These are phyloP conservation scores for Neoboletus brunneissimus DNA, from an alignment of 768 basidiomycete species.

Conservation along the genomic window DNA sequence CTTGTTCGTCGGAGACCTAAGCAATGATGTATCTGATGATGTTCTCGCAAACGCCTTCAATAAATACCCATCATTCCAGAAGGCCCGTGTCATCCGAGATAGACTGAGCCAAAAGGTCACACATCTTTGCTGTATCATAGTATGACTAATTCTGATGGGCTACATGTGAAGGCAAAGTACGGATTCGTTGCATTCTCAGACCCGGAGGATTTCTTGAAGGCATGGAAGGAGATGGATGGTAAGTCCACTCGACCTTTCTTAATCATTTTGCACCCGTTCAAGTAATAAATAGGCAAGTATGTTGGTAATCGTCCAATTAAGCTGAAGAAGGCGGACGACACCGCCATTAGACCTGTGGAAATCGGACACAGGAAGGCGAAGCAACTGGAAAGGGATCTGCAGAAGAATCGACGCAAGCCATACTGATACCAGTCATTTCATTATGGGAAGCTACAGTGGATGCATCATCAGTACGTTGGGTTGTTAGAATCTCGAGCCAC, in stretches of 20 bases:
- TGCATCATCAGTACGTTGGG: slow-evolving; percentile 29
- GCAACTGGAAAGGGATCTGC: slow-evolving; percentile 84
- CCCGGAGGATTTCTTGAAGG: slow-evolving; percentile 96
- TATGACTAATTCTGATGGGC: slow-evolving; percentile 2
- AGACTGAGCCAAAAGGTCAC: slow-evolving; percentile 86
- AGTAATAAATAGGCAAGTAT: slow-evolving; percentile 72
- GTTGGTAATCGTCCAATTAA: slow-evolving; percentile 97
- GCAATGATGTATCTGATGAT: slow-evolving; percentile 97
- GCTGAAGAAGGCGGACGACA: slow-evolving; percentile 89
- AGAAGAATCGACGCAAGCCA: slow-evolving; percentile 86
- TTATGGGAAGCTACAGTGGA: neutral
- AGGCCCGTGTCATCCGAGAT: slow-evolving; percentile 94
- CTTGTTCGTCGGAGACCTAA: slow-evolving; percentile 94
- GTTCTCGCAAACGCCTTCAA: slow-evolving; percentile 90
- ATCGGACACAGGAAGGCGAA: slow-evolving; percentile 93
- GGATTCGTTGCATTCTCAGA: slow-evolving; percentile 98
- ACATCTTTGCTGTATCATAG: neutral
- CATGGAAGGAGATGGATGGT: slow-evolving; percentile 99
- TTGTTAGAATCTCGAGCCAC: slow-evolving; percentile 18
- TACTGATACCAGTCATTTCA: slow-evolving; percentile 45
- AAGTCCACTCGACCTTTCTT: slow-evolving; percentile 24
- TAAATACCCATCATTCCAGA: slow-evolving; percentile 90
- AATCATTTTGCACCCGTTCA: slow-evolving; percentile 1
- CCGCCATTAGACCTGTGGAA: slow-evolving; percentile 83
- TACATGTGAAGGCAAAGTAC: slow-evolving; percentile 72